Evolutionary conservation across 164 flowering plant genomes (phyloP).

Genomic region (Paratinospora sagittata): DNA sequence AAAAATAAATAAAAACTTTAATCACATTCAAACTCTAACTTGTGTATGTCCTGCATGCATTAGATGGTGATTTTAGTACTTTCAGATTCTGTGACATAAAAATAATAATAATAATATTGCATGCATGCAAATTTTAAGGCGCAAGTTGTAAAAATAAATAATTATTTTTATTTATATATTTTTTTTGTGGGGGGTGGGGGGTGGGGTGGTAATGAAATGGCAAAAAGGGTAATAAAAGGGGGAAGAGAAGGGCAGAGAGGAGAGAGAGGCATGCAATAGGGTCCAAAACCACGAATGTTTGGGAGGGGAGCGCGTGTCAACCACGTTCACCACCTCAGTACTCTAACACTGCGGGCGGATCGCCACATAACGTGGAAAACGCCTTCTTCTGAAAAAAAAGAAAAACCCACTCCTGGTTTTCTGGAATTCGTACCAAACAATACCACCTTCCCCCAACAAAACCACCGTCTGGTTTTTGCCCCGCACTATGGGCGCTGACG

Average conservation of each 20-base stretch:
- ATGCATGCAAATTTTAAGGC: too few relatives aligned
- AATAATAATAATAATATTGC: too few relatives aligned
- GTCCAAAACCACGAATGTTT: too few relatives aligned
- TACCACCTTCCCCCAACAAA: background rate
- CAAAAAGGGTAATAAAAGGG: background rate
- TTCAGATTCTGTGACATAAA: too few relatives aligned
- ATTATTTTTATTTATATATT: too few relatives aligned
- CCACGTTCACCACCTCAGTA: conserved; percentile 37
- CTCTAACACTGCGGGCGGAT: conserved; percentile 45
- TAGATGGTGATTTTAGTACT: too few relatives aligned
- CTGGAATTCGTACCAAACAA: conserved; percentile 26
- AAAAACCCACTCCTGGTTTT: conserved; percentile 40
- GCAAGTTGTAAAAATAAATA: too few relatives aligned
- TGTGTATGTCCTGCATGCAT: too few relatives aligned
- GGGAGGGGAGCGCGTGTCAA: conserved; percentile 56
- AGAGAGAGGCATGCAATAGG: too few relatives aligned
- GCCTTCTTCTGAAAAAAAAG: background rate
- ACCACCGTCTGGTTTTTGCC: conserved; percentile 23
- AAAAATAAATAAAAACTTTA: too few relatives aligned
- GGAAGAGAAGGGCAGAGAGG: conserved; percentile 16
- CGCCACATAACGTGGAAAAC: conserved; percentile 61
- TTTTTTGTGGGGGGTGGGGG: background rate
- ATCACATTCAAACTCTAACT: too few relatives aligned
- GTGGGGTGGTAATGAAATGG: background rate
- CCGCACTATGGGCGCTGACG: conserved; percentile 40